phyloP scores from a whole-genome alignment of 2,329 filamentous ascomycete genomes.

The Escovopsis weberi region DNA sequence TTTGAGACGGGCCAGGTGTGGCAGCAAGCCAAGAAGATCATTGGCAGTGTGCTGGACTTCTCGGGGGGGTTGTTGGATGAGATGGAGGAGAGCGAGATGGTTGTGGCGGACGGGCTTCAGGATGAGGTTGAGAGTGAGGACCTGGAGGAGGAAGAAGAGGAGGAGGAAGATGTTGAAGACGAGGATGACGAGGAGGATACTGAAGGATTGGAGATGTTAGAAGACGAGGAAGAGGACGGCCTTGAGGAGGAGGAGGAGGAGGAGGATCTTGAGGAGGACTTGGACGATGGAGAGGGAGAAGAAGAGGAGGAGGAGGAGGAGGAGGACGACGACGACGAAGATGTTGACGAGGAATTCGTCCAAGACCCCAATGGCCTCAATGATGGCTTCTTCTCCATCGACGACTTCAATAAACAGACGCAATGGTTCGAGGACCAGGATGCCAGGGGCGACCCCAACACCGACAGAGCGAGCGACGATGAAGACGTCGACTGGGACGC shows the following conservation, averaged over 20 bases:
- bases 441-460: constrained; percentile 57
- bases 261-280: constrained; percentile 20
- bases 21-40: constrained; percentile 80
- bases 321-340: constrained; percentile 23
- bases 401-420: constrained; percentile 90
- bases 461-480: constrained; percentile 63
- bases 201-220: constrained; percentile 1
- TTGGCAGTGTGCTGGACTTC: constrained; percentile 40
- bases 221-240: constrained; percentile 17
- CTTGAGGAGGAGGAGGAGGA: constrained; percentile 20
- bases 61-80: constrained; percentile 32
- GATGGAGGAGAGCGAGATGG: constrained; percentile 36
- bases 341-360: constrained; percentile 30
- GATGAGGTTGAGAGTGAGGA: constrained; percentile 16
- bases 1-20: constrained; percentile 84
- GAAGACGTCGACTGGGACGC: constrained; percentile 80
- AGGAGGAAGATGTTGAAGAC: constrained; percentile 12
- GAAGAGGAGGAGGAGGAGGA: constrained; percentile 21
- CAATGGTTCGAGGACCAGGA: constrained; percentile 84
- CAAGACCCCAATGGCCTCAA: constrained; percentile 71
- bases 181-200: constrained; percentile 11
- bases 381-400: constrained; percentile 95
- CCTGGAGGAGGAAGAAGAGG: constrained; percentile 15
- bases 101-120: constrained; percentile 10
- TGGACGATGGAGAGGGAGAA: constrained; percentile 15